These are phyloP conservation scores for Nothophaeocryptopus gaeumannii DNA, from an alignment of 2,329 filamentous ascomycete genomes.

Conservation along the genomic window DNA sequence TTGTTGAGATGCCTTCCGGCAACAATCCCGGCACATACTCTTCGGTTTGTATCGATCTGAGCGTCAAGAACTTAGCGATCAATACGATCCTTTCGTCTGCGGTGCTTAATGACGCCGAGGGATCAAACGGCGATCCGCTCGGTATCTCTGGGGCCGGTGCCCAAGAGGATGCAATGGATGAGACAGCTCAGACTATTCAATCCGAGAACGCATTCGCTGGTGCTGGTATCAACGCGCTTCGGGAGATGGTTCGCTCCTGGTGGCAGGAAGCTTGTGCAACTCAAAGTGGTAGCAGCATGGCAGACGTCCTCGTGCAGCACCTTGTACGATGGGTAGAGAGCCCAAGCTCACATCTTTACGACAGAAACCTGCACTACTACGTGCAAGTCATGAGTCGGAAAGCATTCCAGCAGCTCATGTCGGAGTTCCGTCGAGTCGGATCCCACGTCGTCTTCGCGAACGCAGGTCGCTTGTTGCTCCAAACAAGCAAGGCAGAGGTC, in stretches of 20 bases:
- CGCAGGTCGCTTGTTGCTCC: constrained; percentile 81
- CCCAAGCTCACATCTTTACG: constrained; percentile 90
- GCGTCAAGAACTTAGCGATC: constrained; percentile 90
- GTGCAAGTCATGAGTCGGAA: constrained; percentile 99
- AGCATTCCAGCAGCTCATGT: constrained; percentile 94
- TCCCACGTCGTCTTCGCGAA: constrained; percentile 95
- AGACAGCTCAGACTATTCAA: constrained; percentile 68
- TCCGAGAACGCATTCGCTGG: constrained; percentile 92
- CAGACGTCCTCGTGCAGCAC: constrained; percentile 95
- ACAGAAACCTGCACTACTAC: constrained; percentile 90
- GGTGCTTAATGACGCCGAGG: constrained; percentile 93
- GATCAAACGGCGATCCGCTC: constrained; percentile 67
- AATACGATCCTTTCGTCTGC: constrained; percentile 97
- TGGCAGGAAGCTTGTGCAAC: constrained; percentile 73
- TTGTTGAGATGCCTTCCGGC: constrained; percentile 80
- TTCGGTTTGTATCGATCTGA: constrained; percentile 92
- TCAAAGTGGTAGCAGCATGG: constrained; percentile 81
- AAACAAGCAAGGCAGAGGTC: constrained; percentile 95
- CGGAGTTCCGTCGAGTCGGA: constrained; percentile 90
- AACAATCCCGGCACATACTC: constrained; percentile 93
- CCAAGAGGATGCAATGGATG: constrained; percentile 57
- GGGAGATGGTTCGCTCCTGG: constrained; percentile 99
- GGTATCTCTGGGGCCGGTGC: constrained; percentile 75
- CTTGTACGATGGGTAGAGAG: constrained; percentile 96
- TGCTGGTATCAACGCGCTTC: constrained; percentile 81